Conservation (phyloP, 2,329 filamentous ascomycete genomes). For the Colletotrichum eleusines region DNA sequence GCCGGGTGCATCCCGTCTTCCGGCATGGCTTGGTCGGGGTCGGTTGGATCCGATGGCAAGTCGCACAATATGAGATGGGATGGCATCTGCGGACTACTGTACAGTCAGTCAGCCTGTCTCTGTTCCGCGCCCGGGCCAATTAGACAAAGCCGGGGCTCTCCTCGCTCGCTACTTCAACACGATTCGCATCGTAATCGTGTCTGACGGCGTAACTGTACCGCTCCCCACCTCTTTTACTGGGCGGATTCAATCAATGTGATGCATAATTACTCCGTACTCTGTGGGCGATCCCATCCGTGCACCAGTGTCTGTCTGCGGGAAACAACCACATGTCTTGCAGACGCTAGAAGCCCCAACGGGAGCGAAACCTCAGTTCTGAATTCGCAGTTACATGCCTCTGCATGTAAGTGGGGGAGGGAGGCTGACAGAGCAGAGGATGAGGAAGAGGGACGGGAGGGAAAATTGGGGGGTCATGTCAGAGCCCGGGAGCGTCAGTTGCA, state of each 20-base stretch:
- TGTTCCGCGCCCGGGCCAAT: background rate
- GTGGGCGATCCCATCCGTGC: slow-evolving; percentile 21
- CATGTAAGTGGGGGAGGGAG: slow-evolving; percentile 2
- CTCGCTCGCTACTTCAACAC: slow-evolving; percentile 4
- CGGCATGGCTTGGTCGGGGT: background rate
- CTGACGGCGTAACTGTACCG: background rate
- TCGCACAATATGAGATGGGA: background rate
- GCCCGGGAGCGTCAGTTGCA: slow-evolving; percentile 7
- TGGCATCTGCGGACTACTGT: background rate
- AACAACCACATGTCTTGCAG: slow-evolving; percentile 37
- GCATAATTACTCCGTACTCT: background rate
- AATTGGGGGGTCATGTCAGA: slow-evolving; percentile 4
- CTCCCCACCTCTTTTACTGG: slow-evolving; percentile 1
- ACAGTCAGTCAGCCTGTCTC: background rate
- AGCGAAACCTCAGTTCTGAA: slow-evolving; percentile 17
- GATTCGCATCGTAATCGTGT: background rate
- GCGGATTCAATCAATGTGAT: slow-evolving; percentile 11
- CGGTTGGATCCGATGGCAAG: background rate
- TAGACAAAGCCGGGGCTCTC: background rate
- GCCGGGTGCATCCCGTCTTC: background rate
- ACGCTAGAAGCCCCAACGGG: slow-evolving; percentile 17
- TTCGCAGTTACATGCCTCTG: slow-evolving; percentile 16
- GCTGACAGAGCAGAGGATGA: slow-evolving; percentile 6
- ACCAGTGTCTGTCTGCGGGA: slow-evolving; percentile 22
- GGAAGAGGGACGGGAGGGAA: background rate